Base-by-base conservation (phyloP, 495 filamentous ascomycete genomes). In the Aspergillus heteromorphus region DNA sequence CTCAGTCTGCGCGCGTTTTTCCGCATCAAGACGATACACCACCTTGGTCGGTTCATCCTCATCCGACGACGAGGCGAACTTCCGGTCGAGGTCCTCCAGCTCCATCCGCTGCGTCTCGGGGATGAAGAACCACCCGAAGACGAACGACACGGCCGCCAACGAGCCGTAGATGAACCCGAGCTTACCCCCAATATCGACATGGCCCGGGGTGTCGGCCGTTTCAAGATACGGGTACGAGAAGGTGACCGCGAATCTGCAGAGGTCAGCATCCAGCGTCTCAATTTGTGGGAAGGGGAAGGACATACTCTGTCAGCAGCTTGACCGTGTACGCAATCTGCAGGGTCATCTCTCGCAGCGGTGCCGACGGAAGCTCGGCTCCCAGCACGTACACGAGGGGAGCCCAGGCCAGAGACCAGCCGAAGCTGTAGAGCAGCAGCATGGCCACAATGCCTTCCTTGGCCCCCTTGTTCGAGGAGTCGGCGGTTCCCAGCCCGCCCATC, bases 231-330 rank as follows among this genome's bases (percentile, higher is more conserved):
- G 56, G 27, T 49, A 42, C 16, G 51, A 43, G 51, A 58, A 54
- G 23, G 40, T 53, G 45, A 58, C 51, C 23, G 43, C 56, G 40
- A 58, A 58, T 48, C 54, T 56, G 6, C n/a, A n/a, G n/a, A n/a
- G n/a, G n/a, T n/a, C n/a, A n/a, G n/a, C n/a, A n/a, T n/a, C n/a
- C n/a, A n/a, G n/a, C n/a, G n/a, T n/a, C n/a, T n/a, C n/a, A n/a
- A n/a, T n/a, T n/a, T n/a, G n/a, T 7, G 30, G 20, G 52, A 17
- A 27, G 1, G 34, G 16, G 17, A 25, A 4, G 11, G 10, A 6
- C 17, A 27, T 47, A 54, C 42, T 45, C 43, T n/a, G 27, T 29
- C 1, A 45, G 6, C 36, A 30, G 10, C 6, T 34, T 31, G 25
- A 48, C 42, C 18, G 34, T 54, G 21, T 54, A 43, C 13, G 51